Conservation (phyloP, 2,329 filamentous ascomycete genomes). For the Mycocentrospora acerina region DNA sequence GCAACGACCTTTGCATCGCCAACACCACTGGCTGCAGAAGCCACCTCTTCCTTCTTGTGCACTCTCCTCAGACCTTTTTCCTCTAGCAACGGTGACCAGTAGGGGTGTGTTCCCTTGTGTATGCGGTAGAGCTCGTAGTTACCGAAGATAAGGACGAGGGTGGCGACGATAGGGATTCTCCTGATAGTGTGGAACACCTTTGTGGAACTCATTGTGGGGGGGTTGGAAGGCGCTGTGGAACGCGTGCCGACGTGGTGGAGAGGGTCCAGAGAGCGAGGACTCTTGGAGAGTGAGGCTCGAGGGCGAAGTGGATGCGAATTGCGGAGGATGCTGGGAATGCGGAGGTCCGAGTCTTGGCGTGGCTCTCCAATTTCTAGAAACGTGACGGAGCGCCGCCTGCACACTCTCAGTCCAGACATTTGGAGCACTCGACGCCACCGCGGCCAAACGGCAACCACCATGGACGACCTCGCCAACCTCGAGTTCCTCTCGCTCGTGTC, state of each 20-base stretch:
- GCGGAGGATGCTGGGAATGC: no score
- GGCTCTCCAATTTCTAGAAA: slow-evolving; percentile 1
- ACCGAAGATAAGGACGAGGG: slow-evolving; percentile 18
- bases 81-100: slow-evolving; percentile 23
- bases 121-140: slow-evolving; percentile 32
- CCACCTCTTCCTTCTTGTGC: slow-evolving; percentile 7
- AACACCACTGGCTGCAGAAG: slow-evolving; percentile 3
- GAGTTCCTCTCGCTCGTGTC: slow-evolving; percentile 93
- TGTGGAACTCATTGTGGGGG: slow-evolving; percentile 14
- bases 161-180: slow-evolving; percentile 13
- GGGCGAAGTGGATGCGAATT: slow-evolving; percentile 4
- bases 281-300: neutral
- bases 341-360: no score
- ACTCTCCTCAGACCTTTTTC: slow-evolving; percentile 15
- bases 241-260: slow-evolving; percentile 2
- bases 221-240: neutral
- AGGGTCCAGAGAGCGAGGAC: slow-evolving; percentile 4
- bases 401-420: slow-evolving; percentile 2
- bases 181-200: slow-evolving; percentile 14
- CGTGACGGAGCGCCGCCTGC: slow-evolving; percentile 2
- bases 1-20: slow-evolving; percentile 3
- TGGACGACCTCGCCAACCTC: slow-evolving; percentile 90
- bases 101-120: slow-evolving; percentile 31
- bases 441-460: slow-evolving; percentile 43
- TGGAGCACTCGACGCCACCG: neutral